Evolutionary conservation across 2,329 filamentous ascomycete species (phyloP).

Genomic region (Ophiostoma sp.): DNA sequence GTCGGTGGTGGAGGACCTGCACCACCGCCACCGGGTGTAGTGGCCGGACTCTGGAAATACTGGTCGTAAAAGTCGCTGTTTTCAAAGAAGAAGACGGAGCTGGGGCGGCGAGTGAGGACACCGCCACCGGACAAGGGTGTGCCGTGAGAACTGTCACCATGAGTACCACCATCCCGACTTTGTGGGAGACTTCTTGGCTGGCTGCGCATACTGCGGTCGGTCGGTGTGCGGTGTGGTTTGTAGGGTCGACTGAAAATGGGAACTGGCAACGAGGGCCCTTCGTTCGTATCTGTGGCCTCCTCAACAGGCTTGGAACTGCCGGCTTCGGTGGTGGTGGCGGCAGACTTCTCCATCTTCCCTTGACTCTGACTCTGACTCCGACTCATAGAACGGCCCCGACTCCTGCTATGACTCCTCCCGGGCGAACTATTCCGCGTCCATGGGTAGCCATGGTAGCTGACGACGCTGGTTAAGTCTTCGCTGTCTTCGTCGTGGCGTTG

Average conservation of each 20-base stretch:
- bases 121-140: not conserved
- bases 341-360: not conserved
- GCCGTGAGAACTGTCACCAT: not conserved
- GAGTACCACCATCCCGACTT: not conserved
- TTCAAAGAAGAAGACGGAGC: constrained; percentile 32
- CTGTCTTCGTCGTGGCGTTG: constrained; percentile 29
- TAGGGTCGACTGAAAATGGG: not conserved
- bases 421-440: constrained; percentile 34
- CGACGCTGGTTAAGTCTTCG: constrained; percentile 35
- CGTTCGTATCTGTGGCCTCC: not conserved
- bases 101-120: constrained; percentile 25
- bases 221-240: constrained; percentile 30
- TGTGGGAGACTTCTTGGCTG: constrained; percentile 26
- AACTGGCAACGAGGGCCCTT: not conserved
- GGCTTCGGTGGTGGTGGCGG: not conserved
- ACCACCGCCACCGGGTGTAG: not conserved
- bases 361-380: not conserved
- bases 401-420: constrained; percentile 25
- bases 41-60: constrained; percentile 25
- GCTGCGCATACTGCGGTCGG: constrained; percentile 36
- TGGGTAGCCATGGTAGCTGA: constrained; percentile 38
- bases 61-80: constrained; percentile 32
- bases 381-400: too few species aligned
- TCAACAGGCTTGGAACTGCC: not conserved
- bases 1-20: not conserved